Evolutionary conservation across 306 rosid species (phyloP).

Genomic region (cucumber (Cucumis sativus)): DNA sequence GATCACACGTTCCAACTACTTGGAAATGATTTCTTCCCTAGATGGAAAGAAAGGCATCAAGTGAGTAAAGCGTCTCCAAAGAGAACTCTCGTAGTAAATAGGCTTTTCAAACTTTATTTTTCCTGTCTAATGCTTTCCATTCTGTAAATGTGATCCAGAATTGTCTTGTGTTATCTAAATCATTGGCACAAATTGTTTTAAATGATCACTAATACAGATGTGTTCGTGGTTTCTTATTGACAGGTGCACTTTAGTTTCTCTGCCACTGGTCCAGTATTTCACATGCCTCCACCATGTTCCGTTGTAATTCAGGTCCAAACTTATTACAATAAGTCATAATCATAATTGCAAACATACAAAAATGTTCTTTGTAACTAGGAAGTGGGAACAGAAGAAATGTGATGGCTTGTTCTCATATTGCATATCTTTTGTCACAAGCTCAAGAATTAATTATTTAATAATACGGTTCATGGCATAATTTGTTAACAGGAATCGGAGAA

Average conservation of each 20-base stretch:
- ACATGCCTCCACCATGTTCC: slow-evolving; percentile 92
- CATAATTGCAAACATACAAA: not conserved
- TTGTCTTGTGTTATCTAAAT: not conserved
- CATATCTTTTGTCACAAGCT: not conserved
- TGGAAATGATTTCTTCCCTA: slow-evolving; percentile 88
- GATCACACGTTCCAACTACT: slow-evolving; percentile 86
- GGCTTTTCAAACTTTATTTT: not conserved
- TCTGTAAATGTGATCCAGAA: not conserved
- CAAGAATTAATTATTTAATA: not conserved
- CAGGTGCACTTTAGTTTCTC: slow-evolving; percentile 81
- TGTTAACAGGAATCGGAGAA: slow-evolving; percentile 73
- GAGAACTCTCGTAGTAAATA: not conserved
- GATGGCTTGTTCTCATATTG: not conserved
- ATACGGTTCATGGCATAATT: slow-evolving; percentile 7
- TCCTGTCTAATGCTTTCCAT: not conserved
- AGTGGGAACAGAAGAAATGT: not conserved
- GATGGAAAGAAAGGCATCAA: slow-evolving; percentile 99
- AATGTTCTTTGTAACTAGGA: not conserved
- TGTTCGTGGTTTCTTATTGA: slow-evolving; percentile 15
- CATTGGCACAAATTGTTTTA: not conserved
- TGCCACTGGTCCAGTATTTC: slow-evolving; percentile 67
- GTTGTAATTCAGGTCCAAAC: slow-evolving; percentile 73
- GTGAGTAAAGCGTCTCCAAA: slow-evolving; percentile 32
- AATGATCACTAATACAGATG: slow-evolving; percentile 12
- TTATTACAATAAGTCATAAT: slow-evolving; percentile 1